These are phyloP conservation scores for Camelina laxa DNA, from an alignment of 345 rosid species.

Conservation along the genomic window DNA sequence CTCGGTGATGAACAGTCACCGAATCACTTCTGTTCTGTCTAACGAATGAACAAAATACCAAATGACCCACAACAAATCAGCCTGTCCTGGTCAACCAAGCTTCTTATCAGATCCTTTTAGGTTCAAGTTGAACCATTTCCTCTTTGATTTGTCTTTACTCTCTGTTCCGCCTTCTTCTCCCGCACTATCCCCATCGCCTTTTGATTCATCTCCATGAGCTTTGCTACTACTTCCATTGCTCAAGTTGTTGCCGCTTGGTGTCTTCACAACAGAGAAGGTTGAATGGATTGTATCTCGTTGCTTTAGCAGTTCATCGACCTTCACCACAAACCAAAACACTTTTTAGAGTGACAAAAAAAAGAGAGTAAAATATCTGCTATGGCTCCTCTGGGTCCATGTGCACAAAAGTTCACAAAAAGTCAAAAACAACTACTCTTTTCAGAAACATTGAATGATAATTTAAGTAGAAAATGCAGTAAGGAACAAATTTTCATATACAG, in stretches of 20 bases:
- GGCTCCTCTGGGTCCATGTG: background rate
- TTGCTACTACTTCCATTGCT: constrained; percentile 77
- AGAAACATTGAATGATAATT: constrained; percentile 4
- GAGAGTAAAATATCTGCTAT: background rate
- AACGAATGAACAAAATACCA: constrained; percentile 27
- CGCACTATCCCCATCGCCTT: constrained; percentile 56
- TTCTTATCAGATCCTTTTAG: constrained; percentile 84
- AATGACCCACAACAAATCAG: constrained; percentile 15
- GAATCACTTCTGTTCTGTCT: background rate
- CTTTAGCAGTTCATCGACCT: constrained; percentile 96
- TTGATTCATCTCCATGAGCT: constrained; percentile 64
- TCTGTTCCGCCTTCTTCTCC: constrained; percentile 76
- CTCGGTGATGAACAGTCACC: constrained; percentile 8
- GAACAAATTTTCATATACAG: background rate
- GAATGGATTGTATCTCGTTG: constrained; percentile 80
- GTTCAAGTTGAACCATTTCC: constrained; percentile 97
- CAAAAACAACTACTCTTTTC: background rate
- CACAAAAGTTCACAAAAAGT: background rate
- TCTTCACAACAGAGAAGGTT: constrained; percentile 63
- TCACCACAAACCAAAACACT: constrained; percentile 7
- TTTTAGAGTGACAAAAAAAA: background rate
- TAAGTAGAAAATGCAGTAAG: background rate
- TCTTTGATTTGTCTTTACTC: constrained; percentile 85
- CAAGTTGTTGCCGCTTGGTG: constrained; percentile 41
- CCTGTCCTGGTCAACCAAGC: constrained; percentile 46